Percentiles rank a stretch among this genome's conserved stretches.
Conservation (phyloP, 805 yeast species). For the Kazachstania africana region DNA sequence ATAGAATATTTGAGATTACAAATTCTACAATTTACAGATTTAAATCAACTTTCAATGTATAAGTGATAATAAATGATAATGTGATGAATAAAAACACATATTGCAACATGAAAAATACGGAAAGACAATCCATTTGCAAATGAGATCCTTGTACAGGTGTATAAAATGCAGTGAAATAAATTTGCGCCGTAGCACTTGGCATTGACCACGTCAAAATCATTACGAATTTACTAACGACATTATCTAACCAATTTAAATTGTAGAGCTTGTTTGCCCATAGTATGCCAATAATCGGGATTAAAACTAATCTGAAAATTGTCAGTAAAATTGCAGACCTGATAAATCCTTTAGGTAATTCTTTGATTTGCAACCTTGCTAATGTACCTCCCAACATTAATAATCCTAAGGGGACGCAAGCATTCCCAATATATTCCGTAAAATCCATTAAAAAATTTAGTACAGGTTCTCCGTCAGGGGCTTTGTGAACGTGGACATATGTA, state of each 20-base stretch:
- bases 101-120: conserved; percentile 56
- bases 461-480: conserved; percentile 80
- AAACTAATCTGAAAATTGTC: conserved; percentile 44
- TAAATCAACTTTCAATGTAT: conserved; percentile 28
- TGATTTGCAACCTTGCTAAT: conserved; percentile 58
- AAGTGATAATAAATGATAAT: conserved; percentile 64
- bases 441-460: conserved; percentile 82
- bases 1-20: no score
- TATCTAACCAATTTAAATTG: conserved; percentile 51
- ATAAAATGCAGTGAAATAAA: conserved; percentile 80
- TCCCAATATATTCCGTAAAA: conserved; percentile 65
- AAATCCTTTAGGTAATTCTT: conserved; percentile 49
- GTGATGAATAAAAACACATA: conserved; percentile 53
- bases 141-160: conserved; percentile 52
- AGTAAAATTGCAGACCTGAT: conserved; percentile 47
- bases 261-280: conserved; percentile 50
- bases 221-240: conserved; percentile 54
- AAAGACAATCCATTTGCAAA: conserved; percentile 68
- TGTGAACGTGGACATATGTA: conserved; percentile 38
- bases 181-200: conserved; percentile 82
- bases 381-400: conserved; percentile 77
- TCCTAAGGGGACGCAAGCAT: conserved; percentile 84
- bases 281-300: conserved; percentile 73
- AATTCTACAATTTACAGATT: conserved; percentile 10
- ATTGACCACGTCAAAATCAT: conserved; percentile 64